Evolutionary conservation across 2,329 filamentous ascomycete species (phyloP), one percentile per base, ranked within the genome.

Genomic region (Cercospora zeina): DNA sequence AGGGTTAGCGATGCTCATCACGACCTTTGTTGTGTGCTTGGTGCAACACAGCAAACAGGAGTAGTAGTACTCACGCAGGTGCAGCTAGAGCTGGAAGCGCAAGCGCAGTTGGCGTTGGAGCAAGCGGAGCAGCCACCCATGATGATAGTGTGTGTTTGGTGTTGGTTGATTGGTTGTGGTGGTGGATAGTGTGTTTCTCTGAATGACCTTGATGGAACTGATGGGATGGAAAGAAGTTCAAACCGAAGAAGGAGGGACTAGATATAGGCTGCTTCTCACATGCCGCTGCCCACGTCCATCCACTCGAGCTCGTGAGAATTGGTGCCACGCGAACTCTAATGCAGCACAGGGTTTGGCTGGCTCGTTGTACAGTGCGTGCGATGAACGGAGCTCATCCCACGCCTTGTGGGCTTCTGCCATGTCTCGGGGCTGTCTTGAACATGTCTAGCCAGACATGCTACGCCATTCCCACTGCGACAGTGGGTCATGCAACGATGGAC

Each of bases 51-150:
- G 8, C 30, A 50, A 7, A 61, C n/a, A n/a, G n/a, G n/a, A n/a
- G n/a, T n/a, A 8, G 34, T 10, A 27, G 14, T 39, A 68, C 71
- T 56, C 68, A 72, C 71, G 72, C 72, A 74, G 62, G 55, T 68
- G 72, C 72, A 74, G 66, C 61, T 68, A 54, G 67, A 67, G 54
- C 65, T 67, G 61, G 45, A 57, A 19, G 66, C 64, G 67, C 71
- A 73, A 54, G 60, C 58, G 68, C 71, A 73, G 64, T 61, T 63
- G 56, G 64, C 59, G 69, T 72, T 73, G 62, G 67, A 69, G 71
- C 69, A 72, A 59, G 66, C 59, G 45, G 62, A 63, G 65, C 70
- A 74, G 64, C 68, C 65, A 67, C 69, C 71, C 71, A 73, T 74
- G 57, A 59, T 73, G 67, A 70, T 67, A 57, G 64, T 60, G 56